Conservation (phyloP, 495 filamentous ascomycete genomes). For the Daldinia childiae region DNA sequence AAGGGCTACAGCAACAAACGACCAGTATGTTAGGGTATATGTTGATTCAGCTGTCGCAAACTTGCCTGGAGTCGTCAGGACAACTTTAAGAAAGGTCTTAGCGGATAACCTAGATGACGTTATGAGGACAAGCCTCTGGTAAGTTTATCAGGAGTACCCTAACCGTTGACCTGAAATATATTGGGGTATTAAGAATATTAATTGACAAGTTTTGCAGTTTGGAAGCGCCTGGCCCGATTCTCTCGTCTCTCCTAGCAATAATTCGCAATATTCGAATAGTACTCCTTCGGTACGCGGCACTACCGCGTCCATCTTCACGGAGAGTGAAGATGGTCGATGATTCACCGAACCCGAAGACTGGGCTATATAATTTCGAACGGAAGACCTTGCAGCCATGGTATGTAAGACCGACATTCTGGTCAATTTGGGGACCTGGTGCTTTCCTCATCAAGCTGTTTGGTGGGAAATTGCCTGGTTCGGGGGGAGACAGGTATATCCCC, state of each 20-base stretch:
- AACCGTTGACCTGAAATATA: not conserved
- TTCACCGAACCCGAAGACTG: not conserved
- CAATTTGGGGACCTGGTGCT: not conserved
- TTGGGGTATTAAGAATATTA: not conserved
- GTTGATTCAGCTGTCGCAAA: not conserved
- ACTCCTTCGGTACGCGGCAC: not conserved
- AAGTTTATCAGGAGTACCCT: not conserved
- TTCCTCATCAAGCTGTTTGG: not conserved
- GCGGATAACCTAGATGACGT: not conserved
- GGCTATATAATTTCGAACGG: constrained; percentile 3
- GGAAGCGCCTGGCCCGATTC: not conserved
- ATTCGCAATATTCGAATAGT: not conserved
- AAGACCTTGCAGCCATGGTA: constrained; percentile 4
- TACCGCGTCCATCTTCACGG: not conserved
- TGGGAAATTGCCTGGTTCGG: not conserved
- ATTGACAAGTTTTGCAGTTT: not conserved
- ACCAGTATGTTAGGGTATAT: not conserved
- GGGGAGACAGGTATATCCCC: not conserved
- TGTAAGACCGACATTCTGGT: not conserved
- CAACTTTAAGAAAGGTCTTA: not conserved
- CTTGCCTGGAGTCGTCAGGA: not conserved
- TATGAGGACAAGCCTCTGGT: not conserved
- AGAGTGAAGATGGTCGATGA: not conserved
- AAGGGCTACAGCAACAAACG: not conserved
- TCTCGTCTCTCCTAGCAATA: not conserved